A percentile compares a stretch with the other conserved stretches of the same genome.
phyloP scores from a whole-genome alignment of 2,329 filamentous ascomycete genomes.

The Zelopaecilomyces penicillatus region DNA sequence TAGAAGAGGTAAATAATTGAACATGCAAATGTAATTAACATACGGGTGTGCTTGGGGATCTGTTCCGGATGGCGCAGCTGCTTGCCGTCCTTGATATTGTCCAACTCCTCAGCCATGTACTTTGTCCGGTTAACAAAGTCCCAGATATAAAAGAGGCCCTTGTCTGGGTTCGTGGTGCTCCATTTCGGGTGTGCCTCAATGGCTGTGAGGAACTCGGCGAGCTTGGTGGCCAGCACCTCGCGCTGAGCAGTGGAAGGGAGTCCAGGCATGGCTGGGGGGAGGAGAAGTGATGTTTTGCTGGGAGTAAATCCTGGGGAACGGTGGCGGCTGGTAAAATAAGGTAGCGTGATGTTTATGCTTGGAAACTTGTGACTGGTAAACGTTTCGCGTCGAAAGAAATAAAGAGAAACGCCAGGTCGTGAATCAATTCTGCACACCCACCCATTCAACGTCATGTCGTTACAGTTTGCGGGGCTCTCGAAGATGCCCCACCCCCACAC shows the following conservation, averaged over 20 bases:
- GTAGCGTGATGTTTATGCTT: too few species aligned
- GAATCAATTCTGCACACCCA: too few species aligned
- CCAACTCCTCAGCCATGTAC: conserved; percentile 33
- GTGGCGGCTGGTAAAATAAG: not conserved
- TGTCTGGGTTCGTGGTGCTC: conserved; percentile 17
- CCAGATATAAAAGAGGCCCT: conserved; percentile 30
- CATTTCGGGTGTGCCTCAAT: conserved; percentile 22
- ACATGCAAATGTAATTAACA: conserved; percentile 9
- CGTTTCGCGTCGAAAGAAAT: too few species aligned
- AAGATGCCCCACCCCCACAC: too few species aligned
- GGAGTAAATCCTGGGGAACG: not conserved
- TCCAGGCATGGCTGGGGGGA: not conserved
- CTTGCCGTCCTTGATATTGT: conserved; percentile 27
- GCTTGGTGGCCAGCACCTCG: conserved; percentile 15
- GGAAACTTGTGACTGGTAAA: too few species aligned
- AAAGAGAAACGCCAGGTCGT: too few species aligned
- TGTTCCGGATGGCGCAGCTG: conserved; percentile 26
- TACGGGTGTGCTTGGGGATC: conserved; percentile 20
- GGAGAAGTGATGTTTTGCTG: not conserved
- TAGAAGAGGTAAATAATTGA: conserved; percentile 4
- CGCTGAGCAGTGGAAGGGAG: conserved; percentile 18
- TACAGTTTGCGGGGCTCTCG: too few species aligned
- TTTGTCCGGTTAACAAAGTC: conserved; percentile 33
- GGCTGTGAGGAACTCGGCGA: conserved; percentile 20
- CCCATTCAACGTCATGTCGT: too few species aligned